Percentiles rank a stretch among this genome's conserved stretches.
These are phyloP conservation scores for Tolypocladium sp. DNA, from an alignment of 2,329 filamentous ascomycete species.

Conservation along the genomic window DNA sequence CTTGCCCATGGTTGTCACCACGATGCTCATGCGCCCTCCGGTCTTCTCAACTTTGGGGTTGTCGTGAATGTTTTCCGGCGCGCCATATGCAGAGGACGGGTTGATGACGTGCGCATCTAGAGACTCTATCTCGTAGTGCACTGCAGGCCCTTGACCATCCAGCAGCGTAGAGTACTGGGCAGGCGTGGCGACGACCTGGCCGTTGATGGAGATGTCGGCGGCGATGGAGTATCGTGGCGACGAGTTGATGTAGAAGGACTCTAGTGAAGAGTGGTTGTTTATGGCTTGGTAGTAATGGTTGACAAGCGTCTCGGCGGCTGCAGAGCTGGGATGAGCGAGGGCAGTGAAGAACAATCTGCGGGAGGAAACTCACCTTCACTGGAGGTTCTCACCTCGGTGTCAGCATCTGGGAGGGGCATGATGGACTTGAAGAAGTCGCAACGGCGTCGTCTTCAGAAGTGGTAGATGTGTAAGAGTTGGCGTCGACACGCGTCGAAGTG, in stretches of 20 bases:
- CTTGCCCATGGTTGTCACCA: constrained; percentile 64
- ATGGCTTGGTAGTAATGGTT: constrained; percentile 69
- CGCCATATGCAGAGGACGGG: constrained; percentile 49
- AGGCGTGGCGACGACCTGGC: constrained; percentile 53
- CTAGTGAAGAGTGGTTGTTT: constrained; percentile 51
- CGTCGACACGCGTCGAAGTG: not conserved
- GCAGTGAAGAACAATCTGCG: not conserved
- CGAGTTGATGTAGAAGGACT: constrained; percentile 61
- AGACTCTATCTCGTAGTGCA: constrained; percentile 64
- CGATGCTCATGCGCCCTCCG: constrained; percentile 55
- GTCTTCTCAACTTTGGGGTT: constrained; percentile 35
- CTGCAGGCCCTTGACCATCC: constrained; percentile 46
- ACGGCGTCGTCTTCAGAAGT: not conserved
- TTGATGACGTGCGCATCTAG: constrained; percentile 75
- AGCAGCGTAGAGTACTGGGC: constrained; percentile 60
- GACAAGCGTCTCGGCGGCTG: constrained; percentile 64
- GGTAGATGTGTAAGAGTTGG: not conserved
- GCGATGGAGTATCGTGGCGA: constrained; percentile 43
- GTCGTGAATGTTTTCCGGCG: constrained; percentile 34
- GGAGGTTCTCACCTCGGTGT: constrained; percentile 35
- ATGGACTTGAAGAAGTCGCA: not conserved
- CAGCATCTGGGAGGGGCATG: constrained; percentile 28
- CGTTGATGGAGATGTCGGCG: constrained; percentile 73
- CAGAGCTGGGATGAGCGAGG: constrained; percentile 8
- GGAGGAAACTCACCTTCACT: constrained; percentile 30